Percentiles rank a stretch among this genome's conserved stretches.
Conservation (phyloP, 2,329 filamentous ascomycete species). For the Dactylellina drechsleri region DNA sequence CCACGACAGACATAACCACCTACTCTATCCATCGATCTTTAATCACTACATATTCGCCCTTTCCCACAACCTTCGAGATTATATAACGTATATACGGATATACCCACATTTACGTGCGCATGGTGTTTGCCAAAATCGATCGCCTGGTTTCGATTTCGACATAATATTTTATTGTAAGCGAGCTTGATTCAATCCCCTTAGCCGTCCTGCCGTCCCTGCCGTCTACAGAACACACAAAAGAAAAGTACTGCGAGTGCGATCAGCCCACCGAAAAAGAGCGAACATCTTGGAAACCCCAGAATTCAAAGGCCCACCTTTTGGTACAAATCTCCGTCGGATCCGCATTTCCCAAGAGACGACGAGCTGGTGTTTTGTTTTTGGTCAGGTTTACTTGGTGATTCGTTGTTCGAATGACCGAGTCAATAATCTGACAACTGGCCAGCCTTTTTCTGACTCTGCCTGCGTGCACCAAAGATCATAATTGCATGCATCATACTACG, state of each 20-base stretch:
- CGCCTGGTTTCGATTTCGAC: neutral
- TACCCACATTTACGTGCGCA: too few relatives aligned
- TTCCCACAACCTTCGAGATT: neutral
- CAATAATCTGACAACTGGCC: slow-evolving; percentile 43
- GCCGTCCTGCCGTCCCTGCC: too few relatives aligned
- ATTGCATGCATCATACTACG: neutral
- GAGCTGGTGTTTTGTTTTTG: too few relatives aligned
- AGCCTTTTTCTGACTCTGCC: too few relatives aligned
- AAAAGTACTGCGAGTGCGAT: too few relatives aligned
- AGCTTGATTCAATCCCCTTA: neutral
- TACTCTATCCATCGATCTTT: neutral
- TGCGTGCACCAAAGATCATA: too few relatives aligned
- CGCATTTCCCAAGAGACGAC: neutral
- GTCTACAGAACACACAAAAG: too few relatives aligned
- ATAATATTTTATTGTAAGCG: slow-evolving; percentile 1
- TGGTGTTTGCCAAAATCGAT: too few relatives aligned
- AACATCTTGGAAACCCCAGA: too few relatives aligned
- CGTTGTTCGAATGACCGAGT: slow-evolving; percentile 35
- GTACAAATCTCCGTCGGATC: slow-evolving; percentile 2
- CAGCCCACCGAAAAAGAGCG: too few relatives aligned
- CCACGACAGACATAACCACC: neutral
- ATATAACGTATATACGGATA: too few relatives aligned
- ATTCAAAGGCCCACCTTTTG: too few relatives aligned
- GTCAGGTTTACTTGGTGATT: neutral
- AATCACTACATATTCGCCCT: neutral